phyloP scores from a whole-genome alignment of 139 green algal genomes.

The Picochlorum sp. region DNA sequence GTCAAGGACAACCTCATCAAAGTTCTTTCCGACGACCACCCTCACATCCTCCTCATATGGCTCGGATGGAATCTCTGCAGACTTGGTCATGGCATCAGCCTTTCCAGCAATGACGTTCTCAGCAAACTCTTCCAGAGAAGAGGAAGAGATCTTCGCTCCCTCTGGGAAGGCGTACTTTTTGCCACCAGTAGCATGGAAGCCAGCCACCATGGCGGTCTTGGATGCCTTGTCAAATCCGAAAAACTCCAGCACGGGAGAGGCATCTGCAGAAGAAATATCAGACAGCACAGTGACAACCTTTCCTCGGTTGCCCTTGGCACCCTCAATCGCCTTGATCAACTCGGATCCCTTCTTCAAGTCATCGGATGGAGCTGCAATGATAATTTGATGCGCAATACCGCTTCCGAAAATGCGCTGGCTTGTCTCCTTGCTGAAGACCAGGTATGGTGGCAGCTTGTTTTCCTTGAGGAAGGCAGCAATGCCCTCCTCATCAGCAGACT shows the following conservation, averaged over 20 bases:
- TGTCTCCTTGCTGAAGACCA: constrained; percentile 64
- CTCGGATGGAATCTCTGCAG: constrained; percentile 15
- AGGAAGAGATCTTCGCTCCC: constrained; percentile 32
- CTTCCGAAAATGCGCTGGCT: constrained; percentile 65
- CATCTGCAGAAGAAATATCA: constrained; percentile 16
- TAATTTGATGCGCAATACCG: constrained; percentile 60
- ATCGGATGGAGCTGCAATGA: constrained; percentile 34
- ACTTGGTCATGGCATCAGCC: constrained; percentile 23
- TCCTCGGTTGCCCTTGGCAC: constrained; percentile 13
- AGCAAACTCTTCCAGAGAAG: constrained; percentile 43
- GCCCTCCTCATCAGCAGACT: constrained; percentile 20
- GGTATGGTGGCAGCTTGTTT: constrained; percentile 64
- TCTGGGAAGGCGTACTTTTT: constrained; percentile 54
- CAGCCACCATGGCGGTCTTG: constrained; percentile 40
- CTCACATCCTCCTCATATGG: constrained; percentile 25
- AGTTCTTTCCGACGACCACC: constrained; percentile 26
- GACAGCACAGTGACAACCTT: constrained; percentile 35
- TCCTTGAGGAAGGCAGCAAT: constrained; percentile 43
- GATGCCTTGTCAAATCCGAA: constrained; percentile 57
- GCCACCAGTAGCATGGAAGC: constrained; percentile 58
- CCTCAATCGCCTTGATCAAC: constrained; percentile 12
- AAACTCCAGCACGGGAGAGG: constrained; percentile 65
- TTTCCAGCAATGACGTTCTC: constrained; percentile 34
- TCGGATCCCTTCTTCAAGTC: constrained; percentile 6
- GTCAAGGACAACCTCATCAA: constrained; percentile 30